Evolutionary conservation across 345 rosid genomes (phyloP).

Genomic region (Orychophragmus violaceus): DNA sequence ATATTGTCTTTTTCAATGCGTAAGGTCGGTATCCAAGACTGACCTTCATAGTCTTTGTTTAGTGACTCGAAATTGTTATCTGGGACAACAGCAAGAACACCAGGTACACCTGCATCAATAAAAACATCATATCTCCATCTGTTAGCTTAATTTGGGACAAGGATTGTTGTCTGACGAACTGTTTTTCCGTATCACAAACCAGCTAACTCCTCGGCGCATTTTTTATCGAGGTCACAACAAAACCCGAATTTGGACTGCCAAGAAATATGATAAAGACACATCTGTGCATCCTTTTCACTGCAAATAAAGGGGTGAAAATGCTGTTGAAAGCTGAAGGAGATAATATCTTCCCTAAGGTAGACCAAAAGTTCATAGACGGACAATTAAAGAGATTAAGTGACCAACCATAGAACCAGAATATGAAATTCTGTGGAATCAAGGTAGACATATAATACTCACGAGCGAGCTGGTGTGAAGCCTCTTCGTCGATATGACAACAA

Average conservation of each 20-base stretch:
- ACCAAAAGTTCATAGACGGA: constrained; percentile 7
- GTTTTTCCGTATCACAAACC: constrained; percentile 41
- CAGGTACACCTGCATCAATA: constrained; percentile 66
- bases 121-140: neutral
- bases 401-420: neutral
- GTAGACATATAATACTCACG: constrained; percentile 23
- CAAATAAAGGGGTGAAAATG: neutral
- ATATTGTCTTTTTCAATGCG: neutral
- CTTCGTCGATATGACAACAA: constrained; percentile 66
- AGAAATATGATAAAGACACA: constrained; percentile 84
- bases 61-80: constrained; percentile 59
- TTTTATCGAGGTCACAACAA: constrained; percentile 80
- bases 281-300: constrained; percentile 88
- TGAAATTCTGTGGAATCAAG: neutral
- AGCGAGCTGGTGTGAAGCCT: constrained; percentile 52
- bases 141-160: neutral
- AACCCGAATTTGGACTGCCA: constrained; percentile 76
- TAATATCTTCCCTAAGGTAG: neutral
- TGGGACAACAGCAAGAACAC: constrained; percentile 71
- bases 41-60: constrained; percentile 74
- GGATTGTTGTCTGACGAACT: neutral
- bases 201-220: constrained; percentile 59
- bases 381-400: neutral
- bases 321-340: neutral
- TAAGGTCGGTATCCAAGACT: constrained; percentile 7